Conservation (phyloP, 768 basidiomycete species). For the Cubamyces lactineus region DNA sequence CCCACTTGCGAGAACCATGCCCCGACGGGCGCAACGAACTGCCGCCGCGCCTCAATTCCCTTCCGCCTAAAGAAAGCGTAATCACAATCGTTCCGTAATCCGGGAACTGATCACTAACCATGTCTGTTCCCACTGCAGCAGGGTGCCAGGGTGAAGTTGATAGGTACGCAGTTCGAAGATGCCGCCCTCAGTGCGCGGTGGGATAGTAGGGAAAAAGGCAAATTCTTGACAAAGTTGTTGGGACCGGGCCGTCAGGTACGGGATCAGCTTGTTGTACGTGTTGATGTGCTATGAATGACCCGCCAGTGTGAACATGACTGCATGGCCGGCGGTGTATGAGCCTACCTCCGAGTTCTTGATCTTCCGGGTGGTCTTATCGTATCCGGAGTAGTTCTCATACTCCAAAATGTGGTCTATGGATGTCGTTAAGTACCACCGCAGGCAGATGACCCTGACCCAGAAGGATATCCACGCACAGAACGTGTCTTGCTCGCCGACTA, state of each 20-base stretch:
- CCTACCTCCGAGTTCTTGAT: conserved; percentile 69
- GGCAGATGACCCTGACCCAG: not conserved
- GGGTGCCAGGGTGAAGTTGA: conserved; percentile 82
- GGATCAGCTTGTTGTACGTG: conserved; percentile 75
- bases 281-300: conserved; percentile 55
- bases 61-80: conserved; percentile 61
- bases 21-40: conserved; percentile 83
- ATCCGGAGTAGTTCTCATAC: conserved; percentile 92
- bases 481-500: conserved; percentile 88
- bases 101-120: conserved; percentile 54
- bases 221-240: conserved; percentile 91
- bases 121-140: conserved; percentile 93
- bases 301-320: not conserved
- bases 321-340: conserved; percentile 3
- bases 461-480: conserved; percentile 54
- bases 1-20: conserved; percentile 94
- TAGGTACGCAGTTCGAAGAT: conserved; percentile 94
- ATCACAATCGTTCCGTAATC: not conserved
- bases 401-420: conserved; percentile 73
- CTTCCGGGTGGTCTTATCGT: conserved; percentile 72
- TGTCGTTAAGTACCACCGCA: not conserved
- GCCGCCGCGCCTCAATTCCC: conserved; percentile 91
- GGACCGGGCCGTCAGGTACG: conserved; percentile 70
- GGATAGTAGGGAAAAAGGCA: conserved; percentile 90
- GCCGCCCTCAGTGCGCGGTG: conserved; percentile 85